Conservation (phyloP, 116 monocot species). For the Zostera marina region DNA sequence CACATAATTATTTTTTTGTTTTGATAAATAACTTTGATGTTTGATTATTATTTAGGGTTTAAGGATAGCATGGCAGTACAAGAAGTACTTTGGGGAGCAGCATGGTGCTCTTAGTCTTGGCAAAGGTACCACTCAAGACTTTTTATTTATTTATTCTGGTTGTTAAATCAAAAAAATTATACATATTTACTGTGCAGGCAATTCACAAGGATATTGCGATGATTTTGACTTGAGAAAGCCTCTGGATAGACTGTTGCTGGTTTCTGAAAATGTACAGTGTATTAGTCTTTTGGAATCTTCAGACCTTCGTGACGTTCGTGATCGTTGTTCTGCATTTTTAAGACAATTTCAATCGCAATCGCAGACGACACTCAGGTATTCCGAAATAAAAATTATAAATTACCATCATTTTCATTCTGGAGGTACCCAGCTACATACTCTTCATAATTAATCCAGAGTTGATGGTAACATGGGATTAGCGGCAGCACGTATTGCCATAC, state of each 20-base stretch:
- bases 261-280: conserved; percentile 40
- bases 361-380: no score
- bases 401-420: not conserved
- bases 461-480: conserved; percentile 18
- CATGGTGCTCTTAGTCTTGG: conserved; percentile 15
- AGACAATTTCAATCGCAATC: conserved; percentile 10
- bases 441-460: conserved; percentile 14
- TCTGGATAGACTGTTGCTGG: conserved; percentile 46
- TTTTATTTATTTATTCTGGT: not conserved
- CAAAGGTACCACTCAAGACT: conserved; percentile 2
- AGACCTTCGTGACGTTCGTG: conserved; percentile 30
- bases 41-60: conserved; percentile 21
- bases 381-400: not conserved
- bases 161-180: not conserved
- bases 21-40: not conserved
- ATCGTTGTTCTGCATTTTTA: conserved; percentile 60
- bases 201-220: conserved; percentile 48
- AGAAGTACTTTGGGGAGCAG: conserved; percentile 81
- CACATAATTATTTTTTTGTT: not conserved
- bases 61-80: conserved; percentile 97
- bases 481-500: conserved; percentile 83
- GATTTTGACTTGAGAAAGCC: conserved; percentile 88
- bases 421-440: no score
- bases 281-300: conserved; percentile 35
- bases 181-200: conserved; percentile 48